Evolutionary conservation across 805 yeast genomes (phyloP).

Genomic region (Kuraishia piskuri): DNA sequence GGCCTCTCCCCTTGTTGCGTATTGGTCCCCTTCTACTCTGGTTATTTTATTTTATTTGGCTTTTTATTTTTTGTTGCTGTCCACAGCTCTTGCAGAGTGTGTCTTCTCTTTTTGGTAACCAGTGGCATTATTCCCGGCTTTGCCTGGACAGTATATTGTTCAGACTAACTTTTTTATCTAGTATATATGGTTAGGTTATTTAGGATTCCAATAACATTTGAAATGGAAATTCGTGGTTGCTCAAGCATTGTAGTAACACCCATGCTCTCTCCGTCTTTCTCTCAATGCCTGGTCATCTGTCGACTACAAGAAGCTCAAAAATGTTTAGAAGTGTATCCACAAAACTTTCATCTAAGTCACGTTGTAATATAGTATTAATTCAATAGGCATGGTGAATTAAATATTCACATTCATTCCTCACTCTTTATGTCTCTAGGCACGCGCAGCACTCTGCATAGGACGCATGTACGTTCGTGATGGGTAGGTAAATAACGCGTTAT

Average conservation of each 20-base stretch:
- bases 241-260: too few relatives aligned
- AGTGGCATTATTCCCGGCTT: neutral
- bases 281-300: too few relatives aligned
- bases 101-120: neutral
- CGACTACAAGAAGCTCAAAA: too few relatives aligned
- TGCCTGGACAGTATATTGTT: too few relatives aligned
- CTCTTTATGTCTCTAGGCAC: neutral
- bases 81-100: neutral
- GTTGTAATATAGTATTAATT: too few relatives aligned
- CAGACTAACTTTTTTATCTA: neutral
- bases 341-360: too few relatives aligned
- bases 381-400: too few relatives aligned
- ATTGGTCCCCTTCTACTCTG: neutral
- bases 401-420: too few relatives aligned
- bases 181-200: neutral
- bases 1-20: too few relatives aligned
- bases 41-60: neutral
- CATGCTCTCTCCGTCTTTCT: too few relatives aligned
- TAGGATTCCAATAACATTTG: neutral
- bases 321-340: too few relatives aligned
- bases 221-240: neutral
- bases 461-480: conserved; percentile 9
- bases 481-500: neutral
- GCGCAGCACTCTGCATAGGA: conserved; percentile 7
- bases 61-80: neutral